A percentile compares a stretch with the other conserved stretches of the same genome.
These are phyloP conservation scores for Ogataea pilisensis DNA, from an alignment of 805 yeast species.

Conservation along the genomic window DNA sequence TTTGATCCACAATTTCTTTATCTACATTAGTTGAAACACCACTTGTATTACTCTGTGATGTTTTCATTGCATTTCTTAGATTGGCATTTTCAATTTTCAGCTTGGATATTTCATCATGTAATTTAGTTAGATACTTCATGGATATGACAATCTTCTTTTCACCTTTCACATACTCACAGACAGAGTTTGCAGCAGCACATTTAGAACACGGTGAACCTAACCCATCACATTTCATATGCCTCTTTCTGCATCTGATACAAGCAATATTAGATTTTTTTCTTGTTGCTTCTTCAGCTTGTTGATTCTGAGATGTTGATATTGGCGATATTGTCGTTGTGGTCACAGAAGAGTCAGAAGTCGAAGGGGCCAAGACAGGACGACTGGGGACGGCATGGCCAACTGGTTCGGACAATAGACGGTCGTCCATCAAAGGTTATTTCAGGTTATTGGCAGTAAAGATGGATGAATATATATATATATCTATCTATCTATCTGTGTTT, in stretches of 20 bases:
- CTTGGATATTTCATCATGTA: conserved; percentile 64
- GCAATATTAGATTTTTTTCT: conserved; percentile 27
- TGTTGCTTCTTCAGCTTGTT: background rate
- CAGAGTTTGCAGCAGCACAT: conserved; percentile 50
- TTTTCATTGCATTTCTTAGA: conserved; percentile 42
- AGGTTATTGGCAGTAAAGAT: too few relatives aligned
- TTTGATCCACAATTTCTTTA: too few relatives aligned
- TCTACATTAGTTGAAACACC: too few relatives aligned
- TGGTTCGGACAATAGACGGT: too few relatives aligned
- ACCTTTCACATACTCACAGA: conserved; percentile 69
- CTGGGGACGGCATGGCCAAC: too few relatives aligned
- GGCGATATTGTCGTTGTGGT: too few relatives aligned
- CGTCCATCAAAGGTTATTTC: too few relatives aligned
- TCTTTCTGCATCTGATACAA: conserved; percentile 63
- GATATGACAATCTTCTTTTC: conserved; percentile 72
- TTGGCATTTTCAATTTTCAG: conserved; percentile 63
- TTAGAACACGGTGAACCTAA: conserved; percentile 63
- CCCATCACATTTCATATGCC: conserved; percentile 77
- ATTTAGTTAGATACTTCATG: conserved; percentile 59
- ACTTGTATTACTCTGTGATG: background rate
- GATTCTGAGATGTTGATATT: too few relatives aligned
- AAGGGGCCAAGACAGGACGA: too few relatives aligned
- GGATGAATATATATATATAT: too few relatives aligned
- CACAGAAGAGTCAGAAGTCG: too few relatives aligned
- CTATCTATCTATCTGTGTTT: too few relatives aligned